Evolutionary conservation across 441 rosid species (phyloP), one percentile per base, ranked within the genome.

Genomic region (Melastoma candidum): DNA sequence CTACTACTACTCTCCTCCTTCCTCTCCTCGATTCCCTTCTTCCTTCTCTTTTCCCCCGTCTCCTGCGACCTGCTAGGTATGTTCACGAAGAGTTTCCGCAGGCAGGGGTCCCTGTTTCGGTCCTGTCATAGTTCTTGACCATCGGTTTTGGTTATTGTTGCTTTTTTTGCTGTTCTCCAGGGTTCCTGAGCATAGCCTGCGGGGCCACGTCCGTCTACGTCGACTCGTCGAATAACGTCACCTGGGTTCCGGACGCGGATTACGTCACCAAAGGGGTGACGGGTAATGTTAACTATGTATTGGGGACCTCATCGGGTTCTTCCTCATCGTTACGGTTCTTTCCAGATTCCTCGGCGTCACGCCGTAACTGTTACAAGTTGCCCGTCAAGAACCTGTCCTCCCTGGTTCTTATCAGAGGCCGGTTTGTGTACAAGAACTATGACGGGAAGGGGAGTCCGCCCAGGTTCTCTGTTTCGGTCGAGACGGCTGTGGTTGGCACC

Each of bases 141-240:
- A 17, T 17, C 22, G 22, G 22, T 17, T 17, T 17, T 17, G 22
- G 25, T 9, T 14, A 11, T 12, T 47, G 10, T 36, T 61, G 54
- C 54, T 52, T 44, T 25, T 7, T 52, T 12, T 47, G 39, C 26
- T 49, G 46, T 13, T 27, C 22, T 22, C 58, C 87, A 90, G 98
- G 88, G 71, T 90, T 83, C 73, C 67, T 90, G 75, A 90, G 98
- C 60, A 70, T 90, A 49, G 70, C 84, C 1, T 90, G 98, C 67
- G 96, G 98, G 8, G 93, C 82, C 48, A 58, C 75, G 6, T 47
- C 54, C 49, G 61, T 71, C 56, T 87, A 59, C 51, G 61, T 65
- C 0, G 83, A 72, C 59, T 69, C 84, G 59, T 66, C 74, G 50
- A 17, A 17, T 17, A 80, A 74, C 69, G 79, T 90, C 70, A 65